Percentiles rank a stretch among this genome's conserved stretches.
Conservation (phyloP, 2,329 filamentous ascomycete species). For the Beauveria asiatica region DNA sequence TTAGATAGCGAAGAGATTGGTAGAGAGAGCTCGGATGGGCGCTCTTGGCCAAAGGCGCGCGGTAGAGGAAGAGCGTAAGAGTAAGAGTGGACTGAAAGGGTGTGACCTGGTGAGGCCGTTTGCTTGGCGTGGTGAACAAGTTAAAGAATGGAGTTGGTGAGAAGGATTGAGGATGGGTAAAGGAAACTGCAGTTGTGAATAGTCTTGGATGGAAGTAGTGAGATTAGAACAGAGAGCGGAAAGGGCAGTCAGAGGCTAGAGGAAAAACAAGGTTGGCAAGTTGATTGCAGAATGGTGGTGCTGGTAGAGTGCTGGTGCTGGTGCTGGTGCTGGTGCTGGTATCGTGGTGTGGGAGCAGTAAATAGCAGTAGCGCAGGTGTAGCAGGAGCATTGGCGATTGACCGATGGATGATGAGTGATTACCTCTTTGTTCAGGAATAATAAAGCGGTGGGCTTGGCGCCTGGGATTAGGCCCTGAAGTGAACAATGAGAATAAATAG, state of each 20-base stretch:
- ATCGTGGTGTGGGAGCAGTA: not conserved
- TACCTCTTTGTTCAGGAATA: no score
- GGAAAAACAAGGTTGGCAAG: not conserved
- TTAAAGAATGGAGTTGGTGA: not conserved
- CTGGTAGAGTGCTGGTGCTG: no score
- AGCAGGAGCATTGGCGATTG: not conserved
- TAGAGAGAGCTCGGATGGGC: not conserved
- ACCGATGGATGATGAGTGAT: not conserved
- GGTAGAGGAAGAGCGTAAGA: not conserved
- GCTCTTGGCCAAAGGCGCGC: slow-evolving; percentile 6
- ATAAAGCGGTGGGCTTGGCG: no score
- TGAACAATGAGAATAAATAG: not conserved
- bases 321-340: not conserved
- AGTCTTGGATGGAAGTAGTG: not conserved
- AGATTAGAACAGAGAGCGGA: not conserved
- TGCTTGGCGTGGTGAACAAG: not conserved
- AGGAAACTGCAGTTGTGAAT: not conserved
- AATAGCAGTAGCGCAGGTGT: not conserved
- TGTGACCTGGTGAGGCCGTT: not conserved
- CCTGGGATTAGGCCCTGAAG: no score
- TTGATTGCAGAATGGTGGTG: not conserved
- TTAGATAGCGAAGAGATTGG: not conserved
- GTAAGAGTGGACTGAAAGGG: not conserved
- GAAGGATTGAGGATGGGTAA: no score
- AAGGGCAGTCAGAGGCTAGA: slow-evolving; percentile 1